Evolutionary conservation across 176 grass and related monocot genomes (phyloP), one percentile per base, ranked within the genome.

Genomic region (Puya raimondii): DNA sequence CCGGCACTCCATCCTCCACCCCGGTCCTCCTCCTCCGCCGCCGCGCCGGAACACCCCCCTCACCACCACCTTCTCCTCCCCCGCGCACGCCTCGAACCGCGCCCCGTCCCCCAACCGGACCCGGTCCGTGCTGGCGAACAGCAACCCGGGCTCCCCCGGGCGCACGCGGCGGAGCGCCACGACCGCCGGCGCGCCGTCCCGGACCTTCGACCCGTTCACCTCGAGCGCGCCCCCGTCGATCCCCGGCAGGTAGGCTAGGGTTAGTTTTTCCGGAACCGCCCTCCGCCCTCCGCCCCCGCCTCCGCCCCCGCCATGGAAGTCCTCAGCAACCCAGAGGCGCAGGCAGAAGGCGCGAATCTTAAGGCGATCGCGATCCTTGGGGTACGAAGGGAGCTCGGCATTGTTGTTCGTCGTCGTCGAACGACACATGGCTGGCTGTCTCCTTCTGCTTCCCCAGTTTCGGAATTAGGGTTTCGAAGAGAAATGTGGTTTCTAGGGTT

Each of bases 341-440:
- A 84, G 82, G 51, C 74, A 84, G 82, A 84, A 80, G 11, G 58
- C 63, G 2, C 72, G 72, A 63, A 80, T 80, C 59, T 53, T 58
- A 50, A 80, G 72, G 12, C 66, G 67, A 17, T 80, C 77, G 26
- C 29, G 72, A 22, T 79, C 63, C 14, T 23, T 50, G 12, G 22
- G 33, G 56, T 71, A 74, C 1, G 67, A 70, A 16, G 72, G 66
- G 25, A 76, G 14, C 47, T 67, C 67, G 52, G 72, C 63, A 18
- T 54, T 47, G 29, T 13, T 27, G 29, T 13, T 27, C 14, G 14
- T 61, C 15, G 65, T 49, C 13, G 74, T 61, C 4, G 56, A 22
- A 18, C 56, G 56, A 20, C 56, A 61, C 56, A 61, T 61, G 17
- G 3, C 56, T 61, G 16, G 9, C 1, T 2, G 9, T 56, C 53